Base-by-base conservation (phyloP, 2,329 filamentous ascomycete species). In the Colletotrichum lindemuthianum region DNA sequence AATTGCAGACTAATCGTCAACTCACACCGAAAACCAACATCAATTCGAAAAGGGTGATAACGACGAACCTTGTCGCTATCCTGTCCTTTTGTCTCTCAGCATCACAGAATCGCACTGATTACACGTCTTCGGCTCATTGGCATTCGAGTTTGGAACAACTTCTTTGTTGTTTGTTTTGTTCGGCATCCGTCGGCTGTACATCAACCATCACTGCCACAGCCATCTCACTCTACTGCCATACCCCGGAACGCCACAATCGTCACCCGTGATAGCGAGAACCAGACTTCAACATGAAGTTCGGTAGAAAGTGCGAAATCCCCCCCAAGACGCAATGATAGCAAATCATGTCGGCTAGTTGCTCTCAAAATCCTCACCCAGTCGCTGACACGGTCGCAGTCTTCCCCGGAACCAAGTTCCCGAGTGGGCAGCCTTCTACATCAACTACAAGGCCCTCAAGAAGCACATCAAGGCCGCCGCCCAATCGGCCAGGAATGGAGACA, bases 381-480 rank as follows among this genome's bases (percentile, higher is more conserved):
- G 56, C 68, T 74, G 41, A 75, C 70, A 45, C 69, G 44, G 64
- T 50, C 39, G 58, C 69, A 90, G 88, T 74, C 84, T 96, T 59
- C 87, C 92, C 15, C 88, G 91, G 51, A 93, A 94, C 74, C 91
- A 95, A 79, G 92, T 96, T 73, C 92, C 92, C 51, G 92, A 95
- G 79, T 96, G 92, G 92, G 90, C 91, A 57, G 84, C 89, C 61
- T 89, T 85, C 37, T 96, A 96, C 75, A 94, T 96, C 81, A 89
- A 96, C 80, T 96, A 96, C 82, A 96, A 95, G 75, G 89, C 90
- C 70, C 82, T 98, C 72, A 99, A 99, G 84, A 97, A 96, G 82
- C 87, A 97, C 69, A 94, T 99, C 81, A 98, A 97, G 72, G 87
- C 90, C 11, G 90, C 91, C 39, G 85, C 88, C 63, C 83, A 86